Conservation (phyloP, 176 grass and related monocot species). For the Bonia amplexicaulis region DNA sequence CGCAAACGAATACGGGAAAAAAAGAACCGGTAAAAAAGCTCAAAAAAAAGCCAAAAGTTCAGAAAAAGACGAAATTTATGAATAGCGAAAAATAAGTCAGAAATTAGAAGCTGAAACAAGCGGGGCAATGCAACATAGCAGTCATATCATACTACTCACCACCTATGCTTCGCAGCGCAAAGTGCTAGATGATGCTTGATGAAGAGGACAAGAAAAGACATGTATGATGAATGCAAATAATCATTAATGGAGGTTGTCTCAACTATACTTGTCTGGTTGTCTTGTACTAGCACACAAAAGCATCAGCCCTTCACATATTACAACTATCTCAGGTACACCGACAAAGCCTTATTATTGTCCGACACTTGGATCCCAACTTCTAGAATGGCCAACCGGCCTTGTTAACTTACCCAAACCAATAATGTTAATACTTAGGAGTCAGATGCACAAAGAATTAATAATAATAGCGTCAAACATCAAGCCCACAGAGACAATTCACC, state of each 20-base stretch:
- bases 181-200: neutral
- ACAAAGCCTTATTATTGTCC: slow-evolving; percentile 46
- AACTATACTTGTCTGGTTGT: slow-evolving; percentile 35
- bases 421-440: slow-evolving; percentile 53
- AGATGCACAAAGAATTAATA: slow-evolving; percentile 69
- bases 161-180: neutral
- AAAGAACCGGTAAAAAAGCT: too few relatives aligned
- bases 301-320: slow-evolving; percentile 40
- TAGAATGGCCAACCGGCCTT: slow-evolving; percentile 51
- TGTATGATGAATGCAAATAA: slow-evolving; percentile 26
- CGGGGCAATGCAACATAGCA: neutral
- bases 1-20: too few relatives aligned
- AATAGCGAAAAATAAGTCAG: too few relatives aligned
- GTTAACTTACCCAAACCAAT: slow-evolving; percentile 80
- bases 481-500: slow-evolving; percentile 41
- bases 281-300: slow-evolving; percentile 38
- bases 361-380: slow-evolving; percentile 28
- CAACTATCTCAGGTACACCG: slow-evolving; percentile 42
- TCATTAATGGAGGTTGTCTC: slow-evolving; percentile 30
- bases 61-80: too few relatives aligned
- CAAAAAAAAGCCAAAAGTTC: too few relatives aligned
- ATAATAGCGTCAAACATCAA: slow-evolving; percentile 57
- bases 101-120: too few relatives aligned
- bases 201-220: neutral
- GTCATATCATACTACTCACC: neutral